These are phyloP conservation scores for Corylus americana DNA, from an alignment of 306 rosid species.

Conservation along the genomic window DNA sequence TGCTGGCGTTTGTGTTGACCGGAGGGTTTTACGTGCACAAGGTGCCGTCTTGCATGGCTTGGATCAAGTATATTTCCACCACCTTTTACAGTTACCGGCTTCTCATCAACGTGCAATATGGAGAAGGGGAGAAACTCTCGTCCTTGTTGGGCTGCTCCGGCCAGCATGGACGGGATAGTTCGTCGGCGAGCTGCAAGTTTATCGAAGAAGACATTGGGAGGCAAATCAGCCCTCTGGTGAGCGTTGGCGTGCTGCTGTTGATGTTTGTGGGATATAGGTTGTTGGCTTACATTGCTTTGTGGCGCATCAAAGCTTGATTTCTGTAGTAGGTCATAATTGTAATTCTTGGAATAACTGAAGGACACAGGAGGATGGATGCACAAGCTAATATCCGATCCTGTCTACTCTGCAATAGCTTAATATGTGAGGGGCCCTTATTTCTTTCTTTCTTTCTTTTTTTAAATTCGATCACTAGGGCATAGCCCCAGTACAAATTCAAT, in stretches of 20 bases:
- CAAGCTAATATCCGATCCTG: neutral
- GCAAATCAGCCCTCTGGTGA: conserved; percentile 55
- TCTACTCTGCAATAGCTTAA: neutral
- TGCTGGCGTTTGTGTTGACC: conserved; percentile 82
- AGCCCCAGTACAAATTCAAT: neutral
- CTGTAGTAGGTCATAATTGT: neutral
- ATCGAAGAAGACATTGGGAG: conserved; percentile 79
- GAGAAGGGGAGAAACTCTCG: conserved; percentile 56
- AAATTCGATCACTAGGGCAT: neutral
- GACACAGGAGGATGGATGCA: neutral
- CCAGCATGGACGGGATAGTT: neutral
- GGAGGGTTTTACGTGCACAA: conserved; percentile 92
- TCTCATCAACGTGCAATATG: conserved; percentile 69
- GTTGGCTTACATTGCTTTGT: conserved; percentile 77
- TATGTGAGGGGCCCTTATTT: neutral
- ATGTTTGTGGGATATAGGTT: conserved; percentile 85
- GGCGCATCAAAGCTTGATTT: conserved; percentile 56
- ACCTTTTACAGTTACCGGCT: conserved; percentile 74
- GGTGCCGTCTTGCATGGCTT: conserved; percentile 67
- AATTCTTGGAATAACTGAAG: neutral
- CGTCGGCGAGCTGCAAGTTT: conserved; percentile 51
- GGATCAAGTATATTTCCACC: conserved; percentile 80
- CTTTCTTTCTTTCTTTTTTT: neutral
- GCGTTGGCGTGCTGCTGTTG: conserved; percentile 56
- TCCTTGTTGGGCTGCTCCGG: conserved; percentile 56